Percentiles rank a stretch among this genome's conserved stretches.
Evolutionary conservation across 805 yeast species (phyloP).

Genomic region (Scheffersomyces spartinae): DNA sequence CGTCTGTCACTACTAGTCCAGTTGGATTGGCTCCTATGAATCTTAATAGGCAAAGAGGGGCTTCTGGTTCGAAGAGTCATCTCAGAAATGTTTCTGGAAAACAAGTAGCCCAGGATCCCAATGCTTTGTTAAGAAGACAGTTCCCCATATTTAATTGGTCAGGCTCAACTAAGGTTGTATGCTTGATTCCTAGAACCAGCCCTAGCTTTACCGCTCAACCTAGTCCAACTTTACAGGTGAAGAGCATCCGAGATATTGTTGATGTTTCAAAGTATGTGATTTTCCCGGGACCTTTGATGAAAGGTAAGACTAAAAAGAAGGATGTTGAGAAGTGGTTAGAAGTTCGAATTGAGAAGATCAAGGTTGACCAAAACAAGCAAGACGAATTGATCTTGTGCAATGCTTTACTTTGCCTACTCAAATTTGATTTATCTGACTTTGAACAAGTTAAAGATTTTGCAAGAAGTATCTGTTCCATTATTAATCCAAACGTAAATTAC

Average conservation of each 20-base stretch:
- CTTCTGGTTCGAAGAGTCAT: too few species aligned
- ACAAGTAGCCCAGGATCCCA: too few species aligned
- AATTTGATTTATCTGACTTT: constrained; percentile 2
- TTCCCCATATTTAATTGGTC: constrained; percentile 70
- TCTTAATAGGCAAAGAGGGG: too few species aligned
- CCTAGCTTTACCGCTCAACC: constrained; percentile 1
- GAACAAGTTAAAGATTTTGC: constrained; percentile 15
- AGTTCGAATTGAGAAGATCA: constrained; percentile 8
- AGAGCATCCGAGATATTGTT: too few species aligned
- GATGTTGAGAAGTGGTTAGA: constrained; percentile 57
- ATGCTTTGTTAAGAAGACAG: constrained; percentile 45
- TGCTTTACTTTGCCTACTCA: constrained; percentile 13
- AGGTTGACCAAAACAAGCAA: constrained; percentile 3
- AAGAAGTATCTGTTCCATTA: constrained; percentile 19
- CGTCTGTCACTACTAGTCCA: background rate
- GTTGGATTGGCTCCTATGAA: constrained; percentile 1
- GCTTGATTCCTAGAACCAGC: constrained; percentile 21
- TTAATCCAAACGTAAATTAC: constrained; percentile 33
- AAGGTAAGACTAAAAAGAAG: constrained; percentile 45
- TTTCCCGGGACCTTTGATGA: constrained; percentile 64
- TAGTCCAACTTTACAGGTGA: constrained; percentile 1
- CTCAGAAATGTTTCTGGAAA: too few species aligned
- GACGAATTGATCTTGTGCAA: constrained; percentile 21
- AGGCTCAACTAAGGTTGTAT: constrained; percentile 15
- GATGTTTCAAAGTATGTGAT: too few species aligned